phyloP scores from a whole-genome alignment of 148 eudicot genomes.

The Vaccinium macrocarpon region DNA sequence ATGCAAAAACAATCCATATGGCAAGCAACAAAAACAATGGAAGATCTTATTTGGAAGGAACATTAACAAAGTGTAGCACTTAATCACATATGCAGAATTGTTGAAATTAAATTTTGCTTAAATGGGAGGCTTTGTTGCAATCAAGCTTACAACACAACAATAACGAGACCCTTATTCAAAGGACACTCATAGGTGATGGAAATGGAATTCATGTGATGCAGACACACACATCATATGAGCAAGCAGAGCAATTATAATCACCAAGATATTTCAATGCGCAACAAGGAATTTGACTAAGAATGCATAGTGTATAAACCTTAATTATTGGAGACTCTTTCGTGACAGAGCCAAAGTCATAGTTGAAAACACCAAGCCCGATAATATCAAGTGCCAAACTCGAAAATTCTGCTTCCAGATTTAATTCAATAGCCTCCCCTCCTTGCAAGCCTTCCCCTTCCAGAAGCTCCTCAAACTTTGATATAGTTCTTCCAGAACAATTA shows the following conservation, averaged over 20 bases:
- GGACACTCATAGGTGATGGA: not conserved
- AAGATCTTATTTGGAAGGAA: not conserved
- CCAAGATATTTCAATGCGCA: not conserved
- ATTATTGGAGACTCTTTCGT: constrained; percentile 95
- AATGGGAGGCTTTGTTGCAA: not conserved
- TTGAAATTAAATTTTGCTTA: not conserved
- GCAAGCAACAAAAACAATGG: not conserved
- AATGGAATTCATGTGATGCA: not conserved
- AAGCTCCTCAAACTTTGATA: constrained; percentile 67
- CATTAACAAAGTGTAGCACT: not conserved
- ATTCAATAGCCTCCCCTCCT: constrained; percentile 47
- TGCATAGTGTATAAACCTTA: constrained; percentile 48
- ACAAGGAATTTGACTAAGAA: not conserved
- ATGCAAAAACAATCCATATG: not conserved
- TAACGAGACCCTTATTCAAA: not conserved
- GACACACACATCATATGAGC: not conserved
- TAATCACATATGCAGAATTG: not conserved
- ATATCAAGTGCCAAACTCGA: constrained; percentile 98
- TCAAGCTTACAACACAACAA: constrained; percentile 7
- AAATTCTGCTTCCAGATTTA: constrained; percentile 97
- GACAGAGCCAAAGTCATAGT: constrained; percentile 94
- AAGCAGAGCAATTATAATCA: not conserved
- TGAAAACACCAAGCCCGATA: constrained; percentile 96
- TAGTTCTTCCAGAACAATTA: constrained; percentile 70
- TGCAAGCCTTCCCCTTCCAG: constrained; percentile 40